Evolutionary conservation across 306 rosid genomes (phyloP), one percentile per base, ranked within the genome.

Genomic region (Psophocarpus tetragonolobus): DNA sequence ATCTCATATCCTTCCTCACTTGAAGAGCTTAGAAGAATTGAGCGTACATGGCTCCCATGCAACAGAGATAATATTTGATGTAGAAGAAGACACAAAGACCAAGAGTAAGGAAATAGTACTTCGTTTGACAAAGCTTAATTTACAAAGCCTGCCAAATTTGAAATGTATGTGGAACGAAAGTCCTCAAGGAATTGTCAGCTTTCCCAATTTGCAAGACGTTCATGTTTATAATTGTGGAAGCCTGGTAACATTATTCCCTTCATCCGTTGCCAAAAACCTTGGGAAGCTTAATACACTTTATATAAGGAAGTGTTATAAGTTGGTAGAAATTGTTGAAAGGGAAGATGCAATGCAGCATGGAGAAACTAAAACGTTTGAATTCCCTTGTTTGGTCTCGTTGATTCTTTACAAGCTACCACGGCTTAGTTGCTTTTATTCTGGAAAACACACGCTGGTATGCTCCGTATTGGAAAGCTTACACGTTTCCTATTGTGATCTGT

Each of bases 321-420:
- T 74, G 8, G 79, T 38, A 18, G 70, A 74, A 41, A 41, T 74
- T 74, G 60, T 74, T 60, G 45, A 13, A 58, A 41, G 26, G 44
- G 69, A 67, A 23, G 73, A 67, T 42, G 17, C 20, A 3, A 15
- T 2, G 39, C 24, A 68, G 15, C 23, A 3, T 42, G 53, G 1
- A 68, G 12, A 14, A 68, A n/a, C 57, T 68, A 24, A 68, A 68
- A 26, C 14, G 39, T 68, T 68, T 26, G 14, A 68, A 44, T 68
- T 68, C 56, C 56, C 57, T 24, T 44, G 24, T 15, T 68, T 68
- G 33, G 5, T 6, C 8, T 1, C 0, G 7, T 6, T 67, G 15
- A 0, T 0, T 21, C 54, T 67, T 24, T 8, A 8, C 3, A 6
- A 26, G 5, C 11, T 67, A 57, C 57, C 73, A 68, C 8, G 1